Base-by-base conservation (phyloP, 2,329 filamentous ascomycete genomes). In the Seiridium cupressi region DNA sequence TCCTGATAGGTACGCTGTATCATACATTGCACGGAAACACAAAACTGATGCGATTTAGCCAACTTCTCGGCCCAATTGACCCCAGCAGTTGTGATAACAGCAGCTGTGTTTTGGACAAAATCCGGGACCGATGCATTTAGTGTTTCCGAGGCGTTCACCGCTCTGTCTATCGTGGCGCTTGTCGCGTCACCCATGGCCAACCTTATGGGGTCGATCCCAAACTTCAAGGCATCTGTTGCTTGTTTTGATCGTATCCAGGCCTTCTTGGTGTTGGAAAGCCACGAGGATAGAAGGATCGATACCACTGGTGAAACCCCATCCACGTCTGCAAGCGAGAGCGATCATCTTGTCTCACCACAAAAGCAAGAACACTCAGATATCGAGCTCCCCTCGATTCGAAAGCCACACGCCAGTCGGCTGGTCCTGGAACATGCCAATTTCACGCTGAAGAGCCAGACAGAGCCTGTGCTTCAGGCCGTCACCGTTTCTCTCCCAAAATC, bases 161-260 rank as follows among this genome's bases (percentile, higher is more conserved):
- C 53, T 10, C 36, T 55, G 10, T 44, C 53, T 1, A 31, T 55
- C 8, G 35, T 38, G 11, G 35, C 31, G 8, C 53, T 55, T 38
- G 53, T 55, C 38, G 31, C 53, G 34, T n/a, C 53, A 11, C 53
- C 53, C 36, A 55, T 55, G 53, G 35, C 53, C 35, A 55, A 55
- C 36, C 26, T 55, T 2, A 34, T 55, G 18, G 53, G 31, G 4
- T 34, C 31, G 11, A 36, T 44, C 44, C 53, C 53, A 31, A 34
- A 55, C 18, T 34, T 38, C 31, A 38, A 34, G 13, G 35, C 31
- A 34, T 38, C 35, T 32, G 31, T 55, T 9, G 53, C 53, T 36
- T 55, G 53, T 13, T 55, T 55, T 32, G 10, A 13, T 55, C 53
- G 53, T 35, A 55, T 55, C 36, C 53, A 55, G 35, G 38, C 31